phyloP scores from a whole-genome alignment of 208 protist genomes.

The Acanthamoeba lenticulata region DNA sequence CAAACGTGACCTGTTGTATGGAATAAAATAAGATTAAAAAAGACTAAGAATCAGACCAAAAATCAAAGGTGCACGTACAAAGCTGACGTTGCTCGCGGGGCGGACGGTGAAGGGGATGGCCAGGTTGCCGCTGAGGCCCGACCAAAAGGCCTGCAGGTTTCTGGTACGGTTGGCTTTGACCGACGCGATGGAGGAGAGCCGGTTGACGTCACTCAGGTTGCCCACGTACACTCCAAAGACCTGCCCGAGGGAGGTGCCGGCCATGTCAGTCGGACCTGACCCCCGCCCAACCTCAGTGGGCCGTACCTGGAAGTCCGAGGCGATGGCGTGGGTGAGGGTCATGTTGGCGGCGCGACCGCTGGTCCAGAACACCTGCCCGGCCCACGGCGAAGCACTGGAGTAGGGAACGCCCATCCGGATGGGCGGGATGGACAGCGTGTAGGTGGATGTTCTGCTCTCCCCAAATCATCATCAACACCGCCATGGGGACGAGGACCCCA shows the following conservation, averaged over 20 bases:
- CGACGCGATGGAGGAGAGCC: not conserved
- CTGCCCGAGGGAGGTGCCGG: no score
- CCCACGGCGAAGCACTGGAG: not conserved
- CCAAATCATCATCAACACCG: no score
- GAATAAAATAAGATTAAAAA: no score
- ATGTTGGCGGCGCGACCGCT: conserved; percentile 16
- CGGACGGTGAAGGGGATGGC: not conserved
- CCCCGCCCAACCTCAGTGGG: no score
- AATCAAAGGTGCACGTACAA: not conserved
- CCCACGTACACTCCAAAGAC: not conserved
- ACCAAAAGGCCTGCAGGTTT: not conserved
- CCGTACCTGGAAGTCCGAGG: not conserved
- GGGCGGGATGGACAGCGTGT: conserved; percentile 30
- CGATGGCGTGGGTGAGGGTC: not conserved
- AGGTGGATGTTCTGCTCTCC: not conserved
- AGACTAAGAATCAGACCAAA: no score
- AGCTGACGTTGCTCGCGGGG: not conserved
- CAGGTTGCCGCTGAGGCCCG: not conserved
- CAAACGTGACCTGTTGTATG: not conserved
- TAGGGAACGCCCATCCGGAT: conserved; percentile 33
- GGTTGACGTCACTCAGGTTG: not conserved
- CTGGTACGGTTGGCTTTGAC: not conserved
- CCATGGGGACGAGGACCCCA: no score
- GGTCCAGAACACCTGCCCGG: conserved; percentile 34
- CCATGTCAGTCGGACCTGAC: no score